A percentile compares a stretch with the other conserved stretches of the same genome.
Conservation (phyloP, 257 asterid species). For the Anisodus acutangulus region DNA sequence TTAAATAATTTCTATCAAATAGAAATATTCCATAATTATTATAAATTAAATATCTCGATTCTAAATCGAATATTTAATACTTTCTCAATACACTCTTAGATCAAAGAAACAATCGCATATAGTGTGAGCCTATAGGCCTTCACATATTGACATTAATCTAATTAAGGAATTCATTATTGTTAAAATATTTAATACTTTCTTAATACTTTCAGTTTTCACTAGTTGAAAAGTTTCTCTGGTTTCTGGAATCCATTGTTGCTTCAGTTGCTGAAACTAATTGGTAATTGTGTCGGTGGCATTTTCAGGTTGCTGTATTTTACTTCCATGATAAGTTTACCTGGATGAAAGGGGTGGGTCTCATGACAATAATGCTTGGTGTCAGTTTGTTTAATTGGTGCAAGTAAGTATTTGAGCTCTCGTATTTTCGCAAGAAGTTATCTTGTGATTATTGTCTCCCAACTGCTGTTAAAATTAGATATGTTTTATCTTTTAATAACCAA, state of each 20-base stretch:
- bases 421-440: constrained; percentile 17
- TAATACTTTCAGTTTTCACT: not conserved
- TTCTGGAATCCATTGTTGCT: not conserved
- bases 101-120: too few relatives aligned
- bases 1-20: too few relatives aligned
- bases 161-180: too few relatives aligned
- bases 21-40: too few relatives aligned
- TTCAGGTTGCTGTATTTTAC: constrained; percentile 94
- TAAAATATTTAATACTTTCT: too few relatives aligned
- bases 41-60: too few relatives aligned
- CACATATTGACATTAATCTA: too few relatives aligned
- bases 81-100: too few relatives aligned
- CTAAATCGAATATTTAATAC: too few relatives aligned
- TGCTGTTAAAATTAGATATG: not conserved
- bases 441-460: constrained; percentile 7
- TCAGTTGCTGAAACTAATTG: constrained; percentile 27
- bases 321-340: constrained; percentile 89
- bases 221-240: not conserved
- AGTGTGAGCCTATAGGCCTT: too few relatives aligned
- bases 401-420: constrained; percentile 64
- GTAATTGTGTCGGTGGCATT: not conserved
- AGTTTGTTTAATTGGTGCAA: constrained; percentile 97
- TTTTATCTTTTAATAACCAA: constrained; percentile 21
- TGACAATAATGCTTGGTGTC: constrained; percentile 84
- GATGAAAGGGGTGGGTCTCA: constrained; percentile 87